A percentile compares a stretch with the other conserved stretches of the same genome.
Evolutionary conservation across 2,329 filamentous ascomycete species (phyloP).

Genomic region (Onygenales sp.): DNA sequence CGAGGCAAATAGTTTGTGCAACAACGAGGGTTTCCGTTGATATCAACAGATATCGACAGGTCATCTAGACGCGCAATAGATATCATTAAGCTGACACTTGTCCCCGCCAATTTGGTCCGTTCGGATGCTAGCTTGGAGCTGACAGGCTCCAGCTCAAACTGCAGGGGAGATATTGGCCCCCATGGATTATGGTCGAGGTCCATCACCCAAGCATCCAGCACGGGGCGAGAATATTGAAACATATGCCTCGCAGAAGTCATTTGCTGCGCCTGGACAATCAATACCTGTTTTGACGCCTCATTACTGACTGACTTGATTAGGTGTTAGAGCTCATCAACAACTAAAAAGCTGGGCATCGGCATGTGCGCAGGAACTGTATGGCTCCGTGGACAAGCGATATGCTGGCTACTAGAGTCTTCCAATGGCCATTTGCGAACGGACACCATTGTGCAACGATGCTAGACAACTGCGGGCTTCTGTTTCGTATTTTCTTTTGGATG

Average conservation of each 20-base stretch:
- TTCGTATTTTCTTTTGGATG: background rate
- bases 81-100: no score
- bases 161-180: no score
- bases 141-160: no score
- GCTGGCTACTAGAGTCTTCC: background rate
- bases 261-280: no score
- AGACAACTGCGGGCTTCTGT: background rate
- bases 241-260: no score
- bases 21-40: background rate
- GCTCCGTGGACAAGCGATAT: background rate
- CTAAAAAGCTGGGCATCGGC: background rate
- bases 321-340: background rate
- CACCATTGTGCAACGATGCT: background rate
- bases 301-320: background rate
- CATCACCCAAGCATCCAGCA: no score
- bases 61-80: no score
- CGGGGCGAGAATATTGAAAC: no score
- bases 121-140: no score
- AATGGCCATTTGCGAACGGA: no score
- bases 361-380: background rate
- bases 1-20: background rate
- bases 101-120: no score
- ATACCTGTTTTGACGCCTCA: background rate
- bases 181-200: no score
- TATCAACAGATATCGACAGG: background rate